phyloP scores from a whole-genome alignment of 805 yeast genomes.

The Danielia oregonensis region DNA sequence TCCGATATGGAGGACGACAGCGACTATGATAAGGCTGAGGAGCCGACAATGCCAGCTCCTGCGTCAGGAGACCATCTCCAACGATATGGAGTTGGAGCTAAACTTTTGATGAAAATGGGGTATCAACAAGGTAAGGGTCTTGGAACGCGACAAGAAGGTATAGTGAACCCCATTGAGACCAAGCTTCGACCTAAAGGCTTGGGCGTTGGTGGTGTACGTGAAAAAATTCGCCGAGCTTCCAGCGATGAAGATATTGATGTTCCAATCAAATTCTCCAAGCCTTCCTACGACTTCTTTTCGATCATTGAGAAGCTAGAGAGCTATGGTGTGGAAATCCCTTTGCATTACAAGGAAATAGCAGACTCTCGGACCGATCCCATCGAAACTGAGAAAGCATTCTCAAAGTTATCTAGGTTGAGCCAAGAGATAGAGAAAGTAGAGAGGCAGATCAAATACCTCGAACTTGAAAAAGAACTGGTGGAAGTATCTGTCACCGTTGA shows the following conservation, averaged over 20 bases:
- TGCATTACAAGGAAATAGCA: constrained; percentile 28
- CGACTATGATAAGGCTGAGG: constrained; percentile 1
- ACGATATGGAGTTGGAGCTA: constrained; percentile 82
- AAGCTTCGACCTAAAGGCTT: constrained; percentile 59
- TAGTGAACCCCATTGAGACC: constrained; percentile 74
- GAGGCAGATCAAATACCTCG: constrained; percentile 1
- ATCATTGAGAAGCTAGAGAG: constrained; percentile 35
- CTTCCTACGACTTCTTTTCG: constrained; percentile 26
- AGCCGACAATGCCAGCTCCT: no score
- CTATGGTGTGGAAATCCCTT: constrained; percentile 34
- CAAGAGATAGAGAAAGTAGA: constrained; percentile 14
- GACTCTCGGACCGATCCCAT: constrained; percentile 16
- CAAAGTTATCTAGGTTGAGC: constrained; percentile 13
- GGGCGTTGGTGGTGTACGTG: constrained; percentile 69
- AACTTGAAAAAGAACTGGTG: background rate
- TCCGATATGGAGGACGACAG: constrained; percentile 13
- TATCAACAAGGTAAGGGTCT: constrained; percentile 79
- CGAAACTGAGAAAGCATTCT: constrained; percentile 12
- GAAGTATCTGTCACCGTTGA: background rate
- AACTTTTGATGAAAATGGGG: constrained; percentile 79
- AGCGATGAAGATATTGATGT: constrained; percentile 21
- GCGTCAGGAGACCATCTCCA: constrained; percentile 5
- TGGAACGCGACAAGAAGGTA: constrained; percentile 73
- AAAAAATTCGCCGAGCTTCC: constrained; percentile 19
- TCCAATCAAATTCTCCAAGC: constrained; percentile 4